phyloP scores from a whole-genome alignment of 768 basidiomycete genomes.

The Xerocomellus amylosporus region DNA sequence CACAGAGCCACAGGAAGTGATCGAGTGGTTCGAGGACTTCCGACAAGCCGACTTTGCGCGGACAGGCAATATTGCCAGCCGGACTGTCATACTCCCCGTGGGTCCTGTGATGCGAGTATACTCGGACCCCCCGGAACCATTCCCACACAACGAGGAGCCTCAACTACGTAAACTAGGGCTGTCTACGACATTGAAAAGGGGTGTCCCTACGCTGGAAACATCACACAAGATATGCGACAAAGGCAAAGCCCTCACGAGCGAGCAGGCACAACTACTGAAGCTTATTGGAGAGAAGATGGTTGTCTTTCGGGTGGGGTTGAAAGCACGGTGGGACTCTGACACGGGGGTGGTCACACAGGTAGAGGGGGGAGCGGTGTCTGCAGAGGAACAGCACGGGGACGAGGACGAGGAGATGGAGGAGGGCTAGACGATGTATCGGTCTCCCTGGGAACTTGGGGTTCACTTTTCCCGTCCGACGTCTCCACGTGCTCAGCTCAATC shows the following conservation, averaged over 20 bases:
- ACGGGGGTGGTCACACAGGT: slow-evolving; percentile 63
- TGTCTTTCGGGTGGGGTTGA: slow-evolving; percentile 68
- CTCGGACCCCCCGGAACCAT: slow-evolving; percentile 80
- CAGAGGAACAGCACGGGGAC: slow-evolving; percentile 33
- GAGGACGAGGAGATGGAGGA: slow-evolving; percentile 53
- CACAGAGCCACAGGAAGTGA: slow-evolving; percentile 83
- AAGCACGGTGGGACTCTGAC: slow-evolving; percentile 68
- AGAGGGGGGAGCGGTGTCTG: slow-evolving; percentile 42
- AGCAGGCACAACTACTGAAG: slow-evolving; percentile 93
- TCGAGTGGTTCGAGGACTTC: slow-evolving; percentile 93
- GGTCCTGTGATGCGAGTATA: slow-evolving; percentile 84
- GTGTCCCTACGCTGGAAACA: slow-evolving; percentile 78
- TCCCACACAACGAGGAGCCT: slow-evolving; percentile 97
- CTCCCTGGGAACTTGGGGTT: not conserved
- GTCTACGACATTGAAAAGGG: slow-evolving; percentile 77
- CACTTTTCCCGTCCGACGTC: not conserved
- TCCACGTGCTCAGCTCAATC: not conserved
- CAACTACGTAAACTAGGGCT: slow-evolving; percentile 92
- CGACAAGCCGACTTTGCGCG: slow-evolving; percentile 89
- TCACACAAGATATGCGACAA: slow-evolving; percentile 84
- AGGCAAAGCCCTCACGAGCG: slow-evolving; percentile 74
- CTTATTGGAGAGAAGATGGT: slow-evolving; percentile 89
- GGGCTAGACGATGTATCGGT: slow-evolving; percentile 28
- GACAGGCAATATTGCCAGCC: slow-evolving; percentile 73
- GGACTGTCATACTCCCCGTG: slow-evolving; percentile 70